phyloP scores from a whole-genome alignment of 192 early-diverging fungal genomes.

The Backusella mclennaniae region DNA sequence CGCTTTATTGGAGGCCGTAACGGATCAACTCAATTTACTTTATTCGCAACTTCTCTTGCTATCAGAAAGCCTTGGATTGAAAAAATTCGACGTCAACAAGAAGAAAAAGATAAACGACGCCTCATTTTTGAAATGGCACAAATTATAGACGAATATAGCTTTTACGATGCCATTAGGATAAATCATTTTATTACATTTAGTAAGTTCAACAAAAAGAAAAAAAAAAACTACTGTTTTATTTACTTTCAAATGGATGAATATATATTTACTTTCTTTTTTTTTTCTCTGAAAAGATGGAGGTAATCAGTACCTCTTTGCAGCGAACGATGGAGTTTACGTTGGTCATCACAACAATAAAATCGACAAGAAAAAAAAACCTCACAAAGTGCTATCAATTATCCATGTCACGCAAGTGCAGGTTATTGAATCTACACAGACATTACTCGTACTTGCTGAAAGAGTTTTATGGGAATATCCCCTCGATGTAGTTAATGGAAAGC shows the following conservation, averaged over 20 bases:
- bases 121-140: conserved; percentile 53
- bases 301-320: conserved; percentile 70
- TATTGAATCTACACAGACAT: conserved; percentile 69
- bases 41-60: conserved; percentile 73
- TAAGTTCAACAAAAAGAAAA: conserved; percentile 16
- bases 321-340: conserved; percentile 82
- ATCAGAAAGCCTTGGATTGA: conserved; percentile 83
- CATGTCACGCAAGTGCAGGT: conserved; percentile 85
- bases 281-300: conserved; percentile 35
- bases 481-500: conserved; percentile 42
- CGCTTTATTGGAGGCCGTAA: conserved; percentile 66
- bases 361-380: conserved; percentile 41
- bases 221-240: background rate
- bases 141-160: conserved; percentile 39
- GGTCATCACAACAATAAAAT: conserved; percentile 44
- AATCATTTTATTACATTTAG: conserved; percentile 53
- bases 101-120: conserved; percentile 38
- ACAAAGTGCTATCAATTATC: conserved; percentile 58
- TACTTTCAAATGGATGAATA: background rate
- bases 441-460: conserved; percentile 81
- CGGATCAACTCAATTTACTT: conserved; percentile 51
- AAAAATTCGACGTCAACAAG: conserved; percentile 67
- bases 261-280: background rate
- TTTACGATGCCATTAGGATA: conserved; percentile 47
- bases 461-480: conserved; percentile 54